A percentile compares a stretch with the other conserved stretches of the same genome.
Conservation (phyloP, 106 monocot species). For the Acanthochlamys bracteata region DNA sequence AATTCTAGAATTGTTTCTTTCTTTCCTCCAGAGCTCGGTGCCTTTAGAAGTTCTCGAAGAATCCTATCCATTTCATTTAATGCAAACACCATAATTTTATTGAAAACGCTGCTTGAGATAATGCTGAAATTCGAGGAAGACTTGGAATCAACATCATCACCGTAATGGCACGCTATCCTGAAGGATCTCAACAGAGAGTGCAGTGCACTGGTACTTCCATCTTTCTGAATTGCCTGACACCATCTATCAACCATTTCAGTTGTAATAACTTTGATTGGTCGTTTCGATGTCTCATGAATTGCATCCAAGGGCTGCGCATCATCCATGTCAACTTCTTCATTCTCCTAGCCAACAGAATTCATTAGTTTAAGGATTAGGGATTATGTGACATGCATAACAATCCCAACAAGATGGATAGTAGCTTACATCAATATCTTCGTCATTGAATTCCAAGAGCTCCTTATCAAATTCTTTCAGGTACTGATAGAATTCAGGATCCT, state of each 20-base stretch:
- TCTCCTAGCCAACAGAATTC: constrained; percentile 26
- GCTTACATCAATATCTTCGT: constrained; percentile 62
- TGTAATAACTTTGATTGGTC: constrained; percentile 52
- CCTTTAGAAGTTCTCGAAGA: constrained; percentile 53
- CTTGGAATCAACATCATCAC: constrained; percentile 49
- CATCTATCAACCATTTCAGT: constrained; percentile 79
- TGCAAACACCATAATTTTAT: constrained; percentile 89
- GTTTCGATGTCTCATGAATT: constrained; percentile 14
- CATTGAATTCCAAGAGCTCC: constrained; percentile 81
- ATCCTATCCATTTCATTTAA: constrained; percentile 90
- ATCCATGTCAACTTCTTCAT: constrained; percentile 37
- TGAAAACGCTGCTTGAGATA: constrained; percentile 76
- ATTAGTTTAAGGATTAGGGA: background rate
- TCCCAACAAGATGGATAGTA: too few relatives aligned
- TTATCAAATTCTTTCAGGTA: constrained; percentile 86
- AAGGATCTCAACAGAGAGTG: constrained; percentile 68
- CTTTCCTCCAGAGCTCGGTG: constrained; percentile 72
- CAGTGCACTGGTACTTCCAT: constrained; percentile 42
- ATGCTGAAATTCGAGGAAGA: constrained; percentile 31
- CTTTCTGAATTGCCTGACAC: constrained; percentile 50
- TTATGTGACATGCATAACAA: background rate
- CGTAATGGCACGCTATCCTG: constrained; percentile 77
- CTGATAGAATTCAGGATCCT: constrained; percentile 97
- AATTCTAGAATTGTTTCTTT: constrained; percentile 69
- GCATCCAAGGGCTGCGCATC: constrained; percentile 20